Percentiles rank a stretch among this genome's conserved stretches.
phyloP scores from a whole-genome alignment of 805 yeast species.

The Ogataea populi-albae region DNA sequence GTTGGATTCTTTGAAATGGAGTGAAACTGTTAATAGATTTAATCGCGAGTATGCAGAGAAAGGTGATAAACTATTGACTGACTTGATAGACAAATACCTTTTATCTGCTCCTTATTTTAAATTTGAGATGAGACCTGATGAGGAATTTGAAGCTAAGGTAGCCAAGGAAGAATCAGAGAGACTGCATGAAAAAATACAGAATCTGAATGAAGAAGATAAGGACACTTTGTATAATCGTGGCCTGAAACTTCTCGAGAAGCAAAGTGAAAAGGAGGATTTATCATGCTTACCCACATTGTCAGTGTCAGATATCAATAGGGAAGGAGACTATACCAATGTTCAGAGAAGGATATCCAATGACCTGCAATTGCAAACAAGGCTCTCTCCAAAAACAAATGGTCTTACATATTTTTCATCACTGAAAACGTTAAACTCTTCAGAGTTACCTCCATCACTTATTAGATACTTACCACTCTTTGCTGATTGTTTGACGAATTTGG shows the following conservation, averaged over 20 bases:
- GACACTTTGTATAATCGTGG: constrained; percentile 61
- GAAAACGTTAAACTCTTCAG: constrained; percentile 48
- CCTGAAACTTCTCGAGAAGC: constrained; percentile 54
- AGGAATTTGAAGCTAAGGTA: constrained; percentile 48
- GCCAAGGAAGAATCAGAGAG: constrained; percentile 56
- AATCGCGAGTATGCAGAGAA: constrained; percentile 51
- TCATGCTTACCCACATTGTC: constrained; percentile 77
- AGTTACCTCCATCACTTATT: constrained; percentile 58
- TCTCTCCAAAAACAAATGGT: constrained; percentile 61
- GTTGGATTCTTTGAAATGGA: constrained; percentile 62
- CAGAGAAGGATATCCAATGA: constrained; percentile 27
- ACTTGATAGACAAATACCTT: constrained; percentile 53
- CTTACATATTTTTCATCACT: constrained; percentile 72
- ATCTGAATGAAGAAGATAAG: constrained; percentile 54
- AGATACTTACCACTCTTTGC: constrained; percentile 75
- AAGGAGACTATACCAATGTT: constrained; percentile 40
- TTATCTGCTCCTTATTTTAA: constrained; percentile 57
- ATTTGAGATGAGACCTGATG: constrained; percentile 74
- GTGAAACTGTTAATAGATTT: constrained; percentile 56
- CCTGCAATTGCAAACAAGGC: constrained; percentile 26
- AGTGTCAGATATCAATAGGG: constrained; percentile 66
- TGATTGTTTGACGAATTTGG: constrained; percentile 79
- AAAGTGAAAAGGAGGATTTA: constrained; percentile 66
- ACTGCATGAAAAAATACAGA: constrained; percentile 40
- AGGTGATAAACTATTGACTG: constrained; percentile 58